A percentile compares a stretch with the other conserved stretches of the same genome.
Evolutionary conservation across 306 rosid genomes (phyloP).

Genomic region (Gynostemma pentaphyllum): DNA sequence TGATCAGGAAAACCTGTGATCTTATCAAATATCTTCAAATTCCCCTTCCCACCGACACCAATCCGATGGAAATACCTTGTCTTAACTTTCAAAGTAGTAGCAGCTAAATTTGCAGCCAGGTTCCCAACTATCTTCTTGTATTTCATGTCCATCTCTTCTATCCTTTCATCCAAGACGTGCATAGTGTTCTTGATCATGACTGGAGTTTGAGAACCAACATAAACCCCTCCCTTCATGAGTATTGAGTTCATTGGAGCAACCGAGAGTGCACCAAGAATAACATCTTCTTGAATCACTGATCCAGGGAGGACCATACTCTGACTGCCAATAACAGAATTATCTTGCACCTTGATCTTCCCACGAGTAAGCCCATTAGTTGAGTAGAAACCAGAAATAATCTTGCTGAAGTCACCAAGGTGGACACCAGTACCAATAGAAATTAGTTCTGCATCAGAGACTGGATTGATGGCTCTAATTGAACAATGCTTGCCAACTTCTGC

Average conservation of each 20-base stretch:
- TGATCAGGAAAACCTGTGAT: conserved; percentile 53
- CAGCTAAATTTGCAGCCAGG: conserved; percentile 72
- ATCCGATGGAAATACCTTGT: conserved; percentile 86
- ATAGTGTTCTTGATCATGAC: conserved; percentile 43
- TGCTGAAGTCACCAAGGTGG: conserved; percentile 86
- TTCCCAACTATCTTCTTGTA: conserved; percentile 72
- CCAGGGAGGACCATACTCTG: conserved; percentile 78
- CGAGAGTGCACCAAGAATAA: conserved; percentile 83
- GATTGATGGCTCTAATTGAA: conserved; percentile 88
- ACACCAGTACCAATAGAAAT: conserved; percentile 50
- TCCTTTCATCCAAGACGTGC: conserved; percentile 51
- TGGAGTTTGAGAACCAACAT: conserved; percentile 66
- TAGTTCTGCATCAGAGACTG: conserved; percentile 55
- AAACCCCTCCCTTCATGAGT: conserved; percentile 66
- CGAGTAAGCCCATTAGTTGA: conserved; percentile 40
- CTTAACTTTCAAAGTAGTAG: conserved; percentile 72
- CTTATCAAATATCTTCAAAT: conserved; percentile 51
- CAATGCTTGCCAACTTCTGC: conserved; percentile 72
- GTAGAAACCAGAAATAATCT: conserved; percentile 53
- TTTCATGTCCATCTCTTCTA: conserved; percentile 71
- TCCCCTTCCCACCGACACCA: conserved; percentile 74
- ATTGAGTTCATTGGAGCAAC: conserved; percentile 61
- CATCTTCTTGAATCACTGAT: conserved; percentile 59
- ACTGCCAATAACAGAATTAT: conserved; percentile 65
- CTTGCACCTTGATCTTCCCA: conserved; percentile 53